Evolutionary conservation across 2,329 filamentous ascomycete genomes (phyloP).

Genomic region (Aspergillus viridinutans): DNA sequence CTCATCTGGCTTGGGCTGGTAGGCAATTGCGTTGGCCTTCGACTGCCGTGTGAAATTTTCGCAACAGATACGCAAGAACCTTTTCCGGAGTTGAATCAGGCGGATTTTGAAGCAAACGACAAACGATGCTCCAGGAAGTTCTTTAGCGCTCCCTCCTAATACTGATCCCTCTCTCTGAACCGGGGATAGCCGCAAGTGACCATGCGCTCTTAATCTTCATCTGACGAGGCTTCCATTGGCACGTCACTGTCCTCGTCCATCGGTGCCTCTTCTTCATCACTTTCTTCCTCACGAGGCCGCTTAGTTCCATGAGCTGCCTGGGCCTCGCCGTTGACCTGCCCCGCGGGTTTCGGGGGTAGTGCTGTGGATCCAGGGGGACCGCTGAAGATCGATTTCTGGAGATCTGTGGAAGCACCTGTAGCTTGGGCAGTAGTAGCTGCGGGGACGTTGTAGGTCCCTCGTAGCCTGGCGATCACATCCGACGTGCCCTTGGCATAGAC

Average conservation of each 20-base stretch:
- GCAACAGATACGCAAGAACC: conserved; percentile 18
- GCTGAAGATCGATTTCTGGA: conserved; percentile 78
- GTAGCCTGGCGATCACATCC: conserved; percentile 81
- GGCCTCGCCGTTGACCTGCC: conserved; percentile 44
- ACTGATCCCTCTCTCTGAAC: conserved; percentile 7
- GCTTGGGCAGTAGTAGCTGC: conserved; percentile 47
- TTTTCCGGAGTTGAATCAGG: conserved; percentile 14
- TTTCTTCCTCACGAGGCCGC: conserved; percentile 63
- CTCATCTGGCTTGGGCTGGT: conserved; percentile 86
- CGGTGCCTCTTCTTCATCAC: conserved; percentile 49
- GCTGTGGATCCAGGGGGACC: conserved; percentile 46
- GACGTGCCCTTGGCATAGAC: conserved; percentile 88
- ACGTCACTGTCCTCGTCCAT: conserved; percentile 68
- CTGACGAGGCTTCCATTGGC: conserved; percentile 66
- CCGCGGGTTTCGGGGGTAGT: conserved; percentile 49
- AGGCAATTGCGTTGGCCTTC: conserved; percentile 73
- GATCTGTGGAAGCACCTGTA: conserved; percentile 63
- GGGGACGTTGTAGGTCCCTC: conserved; percentile 79
- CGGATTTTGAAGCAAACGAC: conserved; percentile 12
- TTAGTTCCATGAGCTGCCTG: conserved; percentile 57
- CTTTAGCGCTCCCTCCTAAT: conserved; percentile 9
- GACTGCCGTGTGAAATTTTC: conserved; percentile 66
- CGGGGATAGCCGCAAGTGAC: background rate
- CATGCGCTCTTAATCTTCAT: conserved; percentile 57
- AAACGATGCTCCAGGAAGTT: conserved; percentile 11